phyloP scores from a whole-genome alignment of 163 green algal species.

The Scenedesmus sp. region DNA sequence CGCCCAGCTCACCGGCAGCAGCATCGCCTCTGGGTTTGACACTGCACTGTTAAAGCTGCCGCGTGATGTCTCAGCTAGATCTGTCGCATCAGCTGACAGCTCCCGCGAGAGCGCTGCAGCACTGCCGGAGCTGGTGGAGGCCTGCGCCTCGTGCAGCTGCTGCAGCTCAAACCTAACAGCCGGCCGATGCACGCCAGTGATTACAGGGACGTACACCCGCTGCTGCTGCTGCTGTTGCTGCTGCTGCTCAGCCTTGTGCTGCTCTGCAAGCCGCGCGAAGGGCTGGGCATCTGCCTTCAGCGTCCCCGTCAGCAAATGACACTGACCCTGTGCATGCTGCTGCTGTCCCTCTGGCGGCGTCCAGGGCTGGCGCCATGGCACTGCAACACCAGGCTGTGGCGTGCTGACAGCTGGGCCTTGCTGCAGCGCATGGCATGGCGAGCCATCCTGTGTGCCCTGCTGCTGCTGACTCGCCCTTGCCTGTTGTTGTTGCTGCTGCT shows the following conservation, averaged over 20 bases:
- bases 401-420: background rate
- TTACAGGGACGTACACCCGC: background rate
- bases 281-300: background rate
- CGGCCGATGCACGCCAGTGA: no score
- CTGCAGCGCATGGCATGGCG: background rate
- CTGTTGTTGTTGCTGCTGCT: background rate
- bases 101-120: no score
- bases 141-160: background rate
- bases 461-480: background rate
- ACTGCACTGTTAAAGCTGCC: background rate
- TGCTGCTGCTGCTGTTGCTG: background rate
- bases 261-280: background rate
- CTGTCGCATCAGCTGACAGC: background rate
- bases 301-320: background rate
- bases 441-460: background rate
- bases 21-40: constrained; percentile 6
- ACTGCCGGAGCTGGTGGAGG: background rate
- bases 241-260: no score
- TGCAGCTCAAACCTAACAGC: background rate
- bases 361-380: background rate
- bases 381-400: background rate
- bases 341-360: background rate
- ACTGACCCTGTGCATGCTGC: background rate
- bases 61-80: background rate
- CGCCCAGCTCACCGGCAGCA: background rate